Percentiles rank a stretch among this genome's conserved stretches.
Conservation (phyloP, 495 filamentous ascomycete genomes). For the Aspergillus hancockii region DNA sequence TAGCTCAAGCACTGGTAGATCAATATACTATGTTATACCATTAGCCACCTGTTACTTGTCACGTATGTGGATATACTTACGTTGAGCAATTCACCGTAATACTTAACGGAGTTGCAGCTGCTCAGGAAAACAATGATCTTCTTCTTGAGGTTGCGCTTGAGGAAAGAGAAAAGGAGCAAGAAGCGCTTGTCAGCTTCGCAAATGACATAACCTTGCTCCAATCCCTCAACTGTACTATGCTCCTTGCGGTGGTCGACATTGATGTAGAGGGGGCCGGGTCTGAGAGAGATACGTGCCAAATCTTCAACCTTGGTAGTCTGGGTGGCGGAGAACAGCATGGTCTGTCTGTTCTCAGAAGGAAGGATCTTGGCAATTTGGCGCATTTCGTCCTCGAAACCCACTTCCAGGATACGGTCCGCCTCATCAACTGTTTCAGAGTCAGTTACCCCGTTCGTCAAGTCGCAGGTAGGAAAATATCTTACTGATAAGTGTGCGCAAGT, state of each 20-base stretch:
- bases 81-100: slow-evolving; percentile 90
- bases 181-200: slow-evolving; percentile 94
- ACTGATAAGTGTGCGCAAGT: slow-evolving; percentile 74
- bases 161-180: slow-evolving; percentile 90
- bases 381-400: slow-evolving; percentile 99
- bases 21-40: slow-evolving; percentile 63
- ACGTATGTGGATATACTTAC: background rate
- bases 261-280: slow-evolving; percentile 91
- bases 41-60: background rate
- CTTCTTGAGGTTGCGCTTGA: slow-evolving; percentile 87
- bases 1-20: slow-evolving; percentile 73
- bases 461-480: background rate
- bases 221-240: slow-evolving; percentile 82
- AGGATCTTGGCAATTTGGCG: slow-evolving; percentile 95
- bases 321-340: slow-evolving; percentile 95
- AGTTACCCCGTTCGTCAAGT: background rate
- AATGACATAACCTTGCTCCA: slow-evolving; percentile 94
- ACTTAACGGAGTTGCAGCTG: slow-evolving; percentile 91
- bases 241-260: slow-evolving; percentile 83
- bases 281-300: slow-evolving; percentile 87
- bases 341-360: slow-evolving; percentile 85
- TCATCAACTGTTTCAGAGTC: slow-evolving; percentile 56
- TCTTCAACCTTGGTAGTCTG: slow-evolving; percentile 99
- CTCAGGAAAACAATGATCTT: slow-evolving; percentile 98
- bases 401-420: slow-evolving; percentile 91